Base-by-base conservation (phyloP, 257 asterid species). In the Solanum acaule region DNA sequence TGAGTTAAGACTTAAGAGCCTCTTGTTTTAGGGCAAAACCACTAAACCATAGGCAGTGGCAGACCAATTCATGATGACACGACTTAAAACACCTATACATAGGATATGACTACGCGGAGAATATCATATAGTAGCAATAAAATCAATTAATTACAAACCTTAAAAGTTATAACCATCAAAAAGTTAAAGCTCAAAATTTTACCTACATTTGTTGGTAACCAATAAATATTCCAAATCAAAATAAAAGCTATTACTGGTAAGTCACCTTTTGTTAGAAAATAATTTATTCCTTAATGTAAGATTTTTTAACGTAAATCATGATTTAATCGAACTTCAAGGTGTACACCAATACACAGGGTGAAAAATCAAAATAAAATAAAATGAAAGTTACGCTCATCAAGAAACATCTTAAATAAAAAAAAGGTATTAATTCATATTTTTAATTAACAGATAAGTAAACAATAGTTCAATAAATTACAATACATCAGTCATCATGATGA, bases 251-350 rank as follows among this genome's bases (percentile, higher is more conserved):
- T 37, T 56, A 18, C 1, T 6, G 2, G 59, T 46, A 46, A 56
- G 11, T 7, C 0, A 0, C n/a, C 4, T 42, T 49, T 7, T 56
- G 11, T 56, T 56, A 56, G 2, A 42, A 3, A 56, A 6, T 0
- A 0, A 1, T 6, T 6, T 56, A 18, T 7, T 2, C 0, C 2
- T 49, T 49, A 49, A 49, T 0, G 5, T 7, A 1, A 56, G 10
- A 18, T 0, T 18, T 49, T 49, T 49, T 0, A 49, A 6, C 0
- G 0, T 15, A 1, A 49, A 49, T 15, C 11, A 56, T 3, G 0
- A 56, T 56, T 18, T 56, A 56, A 0, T 18, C 1, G 0, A 8
- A 52, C 4, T 52, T 52, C 4, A 52, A 52, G 0, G 0, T 52
- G 2, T 1, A 52, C 0, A 52, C 22, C 4, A 1, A 52, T 18